Conservation (phyloP, 306 rosid genomes). For the Pterocarpus macrocarpus region DNA sequence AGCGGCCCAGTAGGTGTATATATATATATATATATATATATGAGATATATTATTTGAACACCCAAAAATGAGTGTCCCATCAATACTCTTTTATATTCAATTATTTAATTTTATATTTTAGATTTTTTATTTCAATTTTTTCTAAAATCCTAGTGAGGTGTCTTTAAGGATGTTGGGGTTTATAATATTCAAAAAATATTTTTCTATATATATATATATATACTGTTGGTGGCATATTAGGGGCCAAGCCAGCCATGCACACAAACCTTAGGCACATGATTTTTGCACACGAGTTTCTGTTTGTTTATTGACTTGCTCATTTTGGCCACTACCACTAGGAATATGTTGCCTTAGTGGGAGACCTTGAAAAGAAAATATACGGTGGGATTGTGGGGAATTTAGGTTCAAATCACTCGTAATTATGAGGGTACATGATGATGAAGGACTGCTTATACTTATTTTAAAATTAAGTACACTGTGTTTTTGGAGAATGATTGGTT, state of each 20-base stretch:
- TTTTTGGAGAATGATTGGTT: constrained; percentile 7
- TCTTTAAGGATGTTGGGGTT: no score
- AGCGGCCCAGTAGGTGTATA: no score
- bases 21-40: no score
- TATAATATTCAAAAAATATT: no score
- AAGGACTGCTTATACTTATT: background rate
- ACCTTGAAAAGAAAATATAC: constrained; percentile 25
- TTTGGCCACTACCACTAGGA: constrained; percentile 17
- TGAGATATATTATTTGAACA: no score
- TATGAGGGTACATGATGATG: background rate
- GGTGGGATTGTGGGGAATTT: background rate
- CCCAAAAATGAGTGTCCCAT: no score
- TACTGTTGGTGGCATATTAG: background rate
- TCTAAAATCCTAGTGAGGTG: no score
- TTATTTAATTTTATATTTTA: no score
- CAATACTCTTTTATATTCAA: no score
- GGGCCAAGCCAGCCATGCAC: background rate
- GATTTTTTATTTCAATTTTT: no score
- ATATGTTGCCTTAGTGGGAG: constrained; percentile 35
- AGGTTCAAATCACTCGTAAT: background rate
- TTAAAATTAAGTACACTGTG: background rate
- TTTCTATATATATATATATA: no score
- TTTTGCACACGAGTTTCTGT: background rate
- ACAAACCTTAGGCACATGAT: background rate
- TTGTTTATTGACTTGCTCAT: background rate